Conservation (phyloP, 176 grass and related monocot genomes). For the Pontederia crassipes region DNA sequence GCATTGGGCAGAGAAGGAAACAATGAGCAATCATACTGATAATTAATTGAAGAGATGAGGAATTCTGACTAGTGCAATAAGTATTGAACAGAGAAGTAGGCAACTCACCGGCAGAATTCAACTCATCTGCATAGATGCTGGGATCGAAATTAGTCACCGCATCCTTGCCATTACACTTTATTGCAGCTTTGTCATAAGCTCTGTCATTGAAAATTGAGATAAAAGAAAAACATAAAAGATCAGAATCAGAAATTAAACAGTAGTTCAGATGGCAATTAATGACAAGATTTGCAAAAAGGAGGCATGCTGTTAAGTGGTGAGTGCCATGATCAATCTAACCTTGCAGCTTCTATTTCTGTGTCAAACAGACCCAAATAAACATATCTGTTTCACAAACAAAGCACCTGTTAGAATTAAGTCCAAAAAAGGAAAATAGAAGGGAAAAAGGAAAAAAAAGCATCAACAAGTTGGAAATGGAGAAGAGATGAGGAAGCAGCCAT, state of each 20-base stretch:
- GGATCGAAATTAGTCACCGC: slow-evolving; percentile 21
- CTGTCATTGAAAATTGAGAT: background rate
- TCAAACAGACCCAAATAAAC: slow-evolving; percentile 24
- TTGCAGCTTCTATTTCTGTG: slow-evolving; percentile 23
- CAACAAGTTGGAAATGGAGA: too few species aligned
- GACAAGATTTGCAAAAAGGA: too few species aligned
- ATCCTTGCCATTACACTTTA: slow-evolving; percentile 19
- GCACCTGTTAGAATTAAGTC: background rate
- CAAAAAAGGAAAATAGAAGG: background rate
- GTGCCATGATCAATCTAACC: background rate
- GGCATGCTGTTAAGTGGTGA: too few species aligned
- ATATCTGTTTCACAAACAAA: slow-evolving; percentile 10
- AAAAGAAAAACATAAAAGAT: background rate
- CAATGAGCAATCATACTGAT: background rate
- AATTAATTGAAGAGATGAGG: too few species aligned
- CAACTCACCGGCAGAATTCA: background rate
- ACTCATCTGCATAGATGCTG: slow-evolving; percentile 12
- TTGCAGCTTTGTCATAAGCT: slow-evolving; percentile 23
- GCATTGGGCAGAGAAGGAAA: background rate
- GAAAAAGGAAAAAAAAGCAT: background rate
- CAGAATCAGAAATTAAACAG: too few species aligned
- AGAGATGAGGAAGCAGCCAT: too few species aligned
- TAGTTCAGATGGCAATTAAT: too few species aligned
- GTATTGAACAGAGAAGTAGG: too few species aligned
- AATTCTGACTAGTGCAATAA: too few species aligned